Evolutionary conservation across 768 basidiomycete species (phyloP), one percentile per base, ranked within the genome.

Genomic region (Polyporus arcularius): DNA sequence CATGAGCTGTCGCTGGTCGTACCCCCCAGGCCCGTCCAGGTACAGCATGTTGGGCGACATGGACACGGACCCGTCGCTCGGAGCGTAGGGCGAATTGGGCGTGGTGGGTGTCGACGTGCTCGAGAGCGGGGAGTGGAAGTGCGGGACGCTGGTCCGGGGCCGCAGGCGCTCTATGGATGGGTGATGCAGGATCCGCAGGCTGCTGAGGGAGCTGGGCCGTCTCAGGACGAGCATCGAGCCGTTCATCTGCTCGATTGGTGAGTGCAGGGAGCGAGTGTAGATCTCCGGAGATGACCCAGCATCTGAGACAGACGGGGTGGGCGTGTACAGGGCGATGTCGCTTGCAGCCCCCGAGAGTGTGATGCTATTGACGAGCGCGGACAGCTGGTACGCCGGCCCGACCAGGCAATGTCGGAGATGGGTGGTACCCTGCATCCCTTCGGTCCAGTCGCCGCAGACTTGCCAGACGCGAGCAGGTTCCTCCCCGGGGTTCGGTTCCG

Each of bases 401-500:
- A 84, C 76, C 45, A 92, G 76, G 50, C 84, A 79, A 66, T 92
- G 90, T 47, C 80, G 82, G 57, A 90, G 71, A 15, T 87, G 78
- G 9, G 78, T 79, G 8, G 84, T 82, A 3, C 88, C 90, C 68
- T 91, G 89, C 48, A 79, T 79, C 52, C 80, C 84, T 70, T 91
- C 88, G 0, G 90, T 92, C 90, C 90, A 92, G 69, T 92, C 90
- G 9, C 78, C 74, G 68, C 86, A 88, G 31, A 77, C 74, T 64
- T 83, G 84, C 90, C 90, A 92, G 10, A 47, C 26, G 2, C 62
- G 59, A 12, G 53, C n/a, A 14, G 63, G 15, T 16, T 61, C 52
- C 4, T 49, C 46, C 18, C 55, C 61, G 3, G 43, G 35, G 26
- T 43, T 53, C 1, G 58, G 38, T 18, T 57, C 61, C 78, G 79